These are phyloP conservation scores for Pseudogymnoascus sp. DNA, from an alignment of 2,329 filamentous ascomycete species.

Conservation along the genomic window DNA sequence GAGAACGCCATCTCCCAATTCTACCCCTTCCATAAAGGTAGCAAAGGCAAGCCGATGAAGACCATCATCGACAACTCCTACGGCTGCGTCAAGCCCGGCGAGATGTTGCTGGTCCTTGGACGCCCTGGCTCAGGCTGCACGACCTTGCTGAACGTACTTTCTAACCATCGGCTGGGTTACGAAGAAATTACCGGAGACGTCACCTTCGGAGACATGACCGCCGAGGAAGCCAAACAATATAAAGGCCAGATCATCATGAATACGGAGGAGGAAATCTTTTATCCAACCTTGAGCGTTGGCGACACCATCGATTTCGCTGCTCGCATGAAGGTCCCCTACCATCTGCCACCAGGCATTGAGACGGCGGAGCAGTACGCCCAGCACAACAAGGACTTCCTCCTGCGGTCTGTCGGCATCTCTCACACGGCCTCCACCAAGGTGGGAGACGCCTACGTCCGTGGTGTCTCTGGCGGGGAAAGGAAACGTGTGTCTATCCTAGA, in stretches of 20 bases:
- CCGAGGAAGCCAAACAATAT: slow-evolving; percentile 39
- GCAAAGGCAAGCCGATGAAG: slow-evolving; percentile 51
- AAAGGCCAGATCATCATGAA: slow-evolving; percentile 52
- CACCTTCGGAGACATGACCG: slow-evolving; percentile 41
- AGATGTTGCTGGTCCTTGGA: slow-evolving; percentile 65
- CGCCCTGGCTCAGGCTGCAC: slow-evolving; percentile 64
- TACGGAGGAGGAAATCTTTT: slow-evolving; percentile 45
- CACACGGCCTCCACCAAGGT: slow-evolving; percentile 50
- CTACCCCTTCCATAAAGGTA: slow-evolving; percentile 45
- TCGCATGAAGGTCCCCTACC: slow-evolving; percentile 51
- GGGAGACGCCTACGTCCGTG: slow-evolving; percentile 51
- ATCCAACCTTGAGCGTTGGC: slow-evolving; percentile 42
- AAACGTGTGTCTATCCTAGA: slow-evolving; percentile 57
- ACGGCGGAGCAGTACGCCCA: slow-evolving; percentile 39
- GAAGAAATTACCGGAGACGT: slow-evolving; percentile 51
- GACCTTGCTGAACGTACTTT: slow-evolving; percentile 61
- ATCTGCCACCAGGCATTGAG: slow-evolving; percentile 35
- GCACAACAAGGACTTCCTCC: slow-evolving; percentile 43
- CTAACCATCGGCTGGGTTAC: slow-evolving; percentile 44
- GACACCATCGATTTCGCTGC: slow-evolving; percentile 49
- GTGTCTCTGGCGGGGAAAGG: slow-evolving; percentile 54
- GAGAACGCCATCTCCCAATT: slow-evolving; percentile 56
- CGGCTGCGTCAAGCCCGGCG: slow-evolving; percentile 64
- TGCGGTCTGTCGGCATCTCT: slow-evolving; percentile 35
- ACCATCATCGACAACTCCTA: slow-evolving; percentile 59